phyloP scores from a whole-genome alignment of 1,139 yeast species.

The Hemisphaericaspora xylofermentans region DNA sequence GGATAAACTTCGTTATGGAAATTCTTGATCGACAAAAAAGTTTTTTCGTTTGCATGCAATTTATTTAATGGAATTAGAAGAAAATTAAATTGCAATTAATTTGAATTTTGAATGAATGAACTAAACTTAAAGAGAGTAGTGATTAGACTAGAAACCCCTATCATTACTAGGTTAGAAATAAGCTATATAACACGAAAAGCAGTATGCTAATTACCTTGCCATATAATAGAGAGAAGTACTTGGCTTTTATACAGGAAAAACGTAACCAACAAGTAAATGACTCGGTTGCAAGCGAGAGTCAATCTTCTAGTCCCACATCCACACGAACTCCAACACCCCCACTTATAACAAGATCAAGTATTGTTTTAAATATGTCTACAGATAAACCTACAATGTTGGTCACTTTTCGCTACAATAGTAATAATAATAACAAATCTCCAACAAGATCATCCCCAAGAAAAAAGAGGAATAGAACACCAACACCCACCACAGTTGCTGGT shows the following conservation, averaged over 20 bases:
- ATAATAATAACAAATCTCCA: background rate
- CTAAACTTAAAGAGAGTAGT: no score
- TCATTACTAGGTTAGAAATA: no score
- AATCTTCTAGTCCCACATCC: background rate
- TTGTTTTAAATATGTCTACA: constrained; percentile 1
- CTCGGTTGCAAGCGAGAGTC: background rate
- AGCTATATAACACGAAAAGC: background rate
- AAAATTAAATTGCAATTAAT: constrained; percentile 5
- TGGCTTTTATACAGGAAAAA: background rate
- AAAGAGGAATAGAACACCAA: constrained; percentile 1
- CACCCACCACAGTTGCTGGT: background rate
- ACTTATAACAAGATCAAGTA: constrained; percentile 3
- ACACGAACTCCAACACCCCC: background rate
- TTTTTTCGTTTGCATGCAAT: constrained; percentile 1
- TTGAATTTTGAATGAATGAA: background rate
- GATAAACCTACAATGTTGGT: constrained; percentile 14
- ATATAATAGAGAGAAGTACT: constrained; percentile 14
- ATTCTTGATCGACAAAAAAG: no score
- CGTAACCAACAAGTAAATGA: background rate
- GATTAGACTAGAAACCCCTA: no score
- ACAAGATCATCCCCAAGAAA: background rate
- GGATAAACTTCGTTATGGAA: background rate
- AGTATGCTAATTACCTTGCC: constrained; percentile 14
- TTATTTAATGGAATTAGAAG: background rate
- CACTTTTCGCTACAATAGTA: constrained; percentile 7